Base-by-base conservation (phyloP, 305 asterid species). In the Salvia sclarea region DNA sequence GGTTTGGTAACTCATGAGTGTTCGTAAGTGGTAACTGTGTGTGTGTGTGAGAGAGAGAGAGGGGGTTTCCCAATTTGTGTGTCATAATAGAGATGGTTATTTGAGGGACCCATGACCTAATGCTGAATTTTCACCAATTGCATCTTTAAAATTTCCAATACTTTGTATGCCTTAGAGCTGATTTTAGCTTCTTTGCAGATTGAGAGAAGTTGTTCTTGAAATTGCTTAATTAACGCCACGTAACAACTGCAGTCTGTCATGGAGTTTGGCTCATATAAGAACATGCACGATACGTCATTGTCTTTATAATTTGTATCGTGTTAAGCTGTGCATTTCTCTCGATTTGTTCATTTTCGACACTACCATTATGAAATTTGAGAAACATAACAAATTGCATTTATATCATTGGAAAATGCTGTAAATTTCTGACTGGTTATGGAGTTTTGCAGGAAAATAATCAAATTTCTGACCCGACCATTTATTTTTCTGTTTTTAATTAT, bases 201-300 rank as follows among this genome's bases (percentile, higher is more conserved):
- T 63, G 69, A 16, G 69, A 16, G 14, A 37, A 61, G 9, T 56
- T 70, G 20, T 16, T 62, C 54, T 60, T 11, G 5, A 37, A 53
- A 55, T 58, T 52, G 33, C 28, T 57, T 37, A 14, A 14, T 8
- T 14, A 16, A 37, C 35, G 24, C 20, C 11, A 54, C 30, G 64
- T 21, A 25, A 38, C 50, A 24, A 44, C 69, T 67, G 72, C 74
- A 20, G 20, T 20, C 31, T n/a, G 14, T 43, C 38, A 73, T 69
- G 79, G 85, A 78, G 61, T 58, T 65, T 31, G 71, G 61, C 56
- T 78, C 73, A n/a, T 6, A 14, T 17, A 55, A 60, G 43, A 67
- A 55, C 3, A 24, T 40, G 13, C 62, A 60, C 47, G 82, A 73
- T 78, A 61, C 50, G 6, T 57, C 12, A 5, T 40, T 62, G 61